Percentiles rank a stretch among this genome's conserved stretches.
phyloP scores from a whole-genome alignment of 1,139 yeast species.

The Petasospora fabianii region DNA sequence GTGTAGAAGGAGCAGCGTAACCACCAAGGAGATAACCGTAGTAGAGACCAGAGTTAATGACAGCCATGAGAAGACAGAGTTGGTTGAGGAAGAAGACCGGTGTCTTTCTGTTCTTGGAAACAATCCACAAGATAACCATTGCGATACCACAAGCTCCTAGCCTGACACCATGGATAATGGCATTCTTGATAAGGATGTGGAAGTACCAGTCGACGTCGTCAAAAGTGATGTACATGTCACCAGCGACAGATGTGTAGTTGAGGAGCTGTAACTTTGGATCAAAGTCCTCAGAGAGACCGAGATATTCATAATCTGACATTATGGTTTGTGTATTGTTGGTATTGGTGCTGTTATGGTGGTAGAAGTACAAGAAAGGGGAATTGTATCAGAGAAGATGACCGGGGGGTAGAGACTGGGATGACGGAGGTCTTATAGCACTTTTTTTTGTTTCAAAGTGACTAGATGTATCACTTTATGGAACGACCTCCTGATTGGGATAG shows the following conservation, averaged over 20 bases:
- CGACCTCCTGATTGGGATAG: not conserved
- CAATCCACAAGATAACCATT: slow-evolving; percentile 36
- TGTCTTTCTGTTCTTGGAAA: slow-evolving; percentile 49
- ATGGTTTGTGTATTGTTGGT: no score
- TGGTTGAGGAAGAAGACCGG: slow-evolving; percentile 72
- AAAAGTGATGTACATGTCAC: slow-evolving; percentile 27
- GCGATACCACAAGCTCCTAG: slow-evolving; percentile 40
- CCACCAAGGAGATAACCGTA: slow-evolving; percentile 51
- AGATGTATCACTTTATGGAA: not conserved
- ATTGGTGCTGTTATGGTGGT: not conserved
- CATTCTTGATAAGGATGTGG: slow-evolving; percentile 22
- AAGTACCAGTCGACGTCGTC: slow-evolving; percentile 29
- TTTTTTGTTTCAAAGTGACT: no score
- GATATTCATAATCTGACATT: slow-evolving; percentile 4
- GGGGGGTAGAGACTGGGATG: no score
- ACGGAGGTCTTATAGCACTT: no score
- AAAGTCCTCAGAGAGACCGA: slow-evolving; percentile 13
- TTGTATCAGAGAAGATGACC: not conserved
- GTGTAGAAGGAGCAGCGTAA: slow-evolving; percentile 45
- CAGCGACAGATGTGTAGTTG: slow-evolving; percentile 32
- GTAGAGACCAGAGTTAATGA: slow-evolving; percentile 59
- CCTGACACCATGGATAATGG: slow-evolving; percentile 40
- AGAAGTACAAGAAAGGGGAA: not conserved
- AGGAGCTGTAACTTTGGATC: slow-evolving; percentile 27
- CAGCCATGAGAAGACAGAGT: slow-evolving; percentile 47